Evolutionary conservation across 805 yeast species (phyloP), one percentile per base, ranked within the genome.

Genomic region (Metschnikowia picachoensis): DNA sequence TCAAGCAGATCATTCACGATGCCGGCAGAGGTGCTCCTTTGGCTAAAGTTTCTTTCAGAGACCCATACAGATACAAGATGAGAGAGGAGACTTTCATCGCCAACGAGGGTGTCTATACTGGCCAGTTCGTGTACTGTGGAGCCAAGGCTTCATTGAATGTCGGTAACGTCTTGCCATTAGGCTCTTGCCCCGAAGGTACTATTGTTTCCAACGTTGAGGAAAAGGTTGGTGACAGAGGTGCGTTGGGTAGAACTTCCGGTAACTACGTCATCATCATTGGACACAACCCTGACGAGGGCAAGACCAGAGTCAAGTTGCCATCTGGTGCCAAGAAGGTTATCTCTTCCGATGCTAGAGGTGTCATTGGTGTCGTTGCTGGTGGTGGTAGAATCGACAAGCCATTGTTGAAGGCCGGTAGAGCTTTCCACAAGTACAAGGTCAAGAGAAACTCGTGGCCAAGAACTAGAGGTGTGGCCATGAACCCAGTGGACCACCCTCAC

Each of bases 381-480:
- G 98, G 98, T 83, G 98, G 98, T 77, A 92, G 98, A 86, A 89
- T 89, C 70, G 98, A 92, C 80, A 92, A 92, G 83, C 99, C 99
- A 79, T 81, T 92, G 81, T 86, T 92, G 75, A 92, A 92, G 88
- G 99, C 99, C 73, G 98, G 98, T 82, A 90, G 96, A 83, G 99
- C 99, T 62, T 92, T 85, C 96, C 97, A 92, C 91, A 92, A 92
- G 83, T 91, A 86, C 94, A 91, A 78, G 80, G 96, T 91, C 70
- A 94, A 94, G 95, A 85, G 98, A 82, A 90, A 94, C 96, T 89
- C 96, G 62, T 94, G 98, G 98, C 99, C 99, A 80, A 91, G 89
- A 87, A 94, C 98, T 72, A 90, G 98, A 83, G 99, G 98, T 92
- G 98, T 92, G 74, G 99, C 99, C 76, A 92, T 94, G 99, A 92